A percentile compares a stretch with the other conserved stretches of the same genome.
These are phyloP conservation scores for Starmerella apicola DNA, from an alignment of 805 yeast species.

Conservation along the genomic window DNA sequence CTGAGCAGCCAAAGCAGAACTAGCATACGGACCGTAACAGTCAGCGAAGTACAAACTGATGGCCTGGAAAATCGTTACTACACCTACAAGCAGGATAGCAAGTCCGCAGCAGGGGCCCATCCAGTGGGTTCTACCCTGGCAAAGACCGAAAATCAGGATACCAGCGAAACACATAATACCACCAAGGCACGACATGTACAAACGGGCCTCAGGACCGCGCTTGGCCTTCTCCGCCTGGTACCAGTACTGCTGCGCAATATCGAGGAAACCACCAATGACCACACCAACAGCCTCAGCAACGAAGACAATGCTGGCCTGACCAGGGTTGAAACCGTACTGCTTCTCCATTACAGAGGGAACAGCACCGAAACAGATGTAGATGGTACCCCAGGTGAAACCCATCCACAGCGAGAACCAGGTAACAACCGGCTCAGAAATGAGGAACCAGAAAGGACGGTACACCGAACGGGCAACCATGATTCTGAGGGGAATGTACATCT, in stretches of 20 bases:
- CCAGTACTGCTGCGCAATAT: slow-evolving; percentile 13
- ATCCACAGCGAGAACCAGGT: slow-evolving; percentile 40
- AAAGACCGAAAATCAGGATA: slow-evolving; percentile 13
- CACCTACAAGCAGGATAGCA: slow-evolving; percentile 32
- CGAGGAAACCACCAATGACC: slow-evolving; percentile 26
- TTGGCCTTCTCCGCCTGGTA: slow-evolving; percentile 35
- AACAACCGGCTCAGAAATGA: slow-evolving; percentile 31
- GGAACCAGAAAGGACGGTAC: slow-evolving; percentile 56
- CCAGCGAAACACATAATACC: slow-evolving; percentile 26
- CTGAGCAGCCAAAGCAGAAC: slow-evolving; percentile 84
- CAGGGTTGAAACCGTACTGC: slow-evolving; percentile 39
- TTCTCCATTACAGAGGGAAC: slow-evolving; percentile 46
- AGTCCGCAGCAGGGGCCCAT: slow-evolving; percentile 18
- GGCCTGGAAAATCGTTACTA: slow-evolving; percentile 29
- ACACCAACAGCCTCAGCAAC: slow-evolving; percentile 56
- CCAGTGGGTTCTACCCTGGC: slow-evolving; percentile 14
- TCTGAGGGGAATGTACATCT: slow-evolving; percentile 33
- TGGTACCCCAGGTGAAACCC: slow-evolving; percentile 32
- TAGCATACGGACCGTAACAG: slow-evolving; percentile 33
- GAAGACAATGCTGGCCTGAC: slow-evolving; percentile 52
- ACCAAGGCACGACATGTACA: slow-evolving; percentile 45
- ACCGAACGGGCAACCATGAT: slow-evolving; percentile 34
- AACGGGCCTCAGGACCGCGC: slow-evolving; percentile 47
- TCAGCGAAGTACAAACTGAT: slow-evolving; percentile 27
- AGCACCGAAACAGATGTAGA: slow-evolving; percentile 53